Percentiles rank a stretch among this genome's conserved stretches.
phyloP scores from a whole-genome alignment of 441 rosid genomes.

The Syzygium malaccense region DNA sequence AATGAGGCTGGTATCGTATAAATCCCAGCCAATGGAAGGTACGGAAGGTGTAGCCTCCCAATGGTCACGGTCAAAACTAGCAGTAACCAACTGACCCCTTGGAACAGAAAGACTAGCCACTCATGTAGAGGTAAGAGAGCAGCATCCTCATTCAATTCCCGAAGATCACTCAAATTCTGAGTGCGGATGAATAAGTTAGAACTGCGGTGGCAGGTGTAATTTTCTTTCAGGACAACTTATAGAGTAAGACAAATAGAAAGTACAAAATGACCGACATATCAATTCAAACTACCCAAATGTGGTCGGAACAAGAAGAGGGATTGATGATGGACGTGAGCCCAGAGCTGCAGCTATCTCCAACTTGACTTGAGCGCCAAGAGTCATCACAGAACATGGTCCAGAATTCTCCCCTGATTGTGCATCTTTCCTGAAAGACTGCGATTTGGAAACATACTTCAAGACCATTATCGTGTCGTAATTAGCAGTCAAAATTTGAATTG shows the following conservation, averaged over 20 bases:
- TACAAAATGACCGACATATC: constrained; percentile 18
- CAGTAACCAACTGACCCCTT: constrained; percentile 35
- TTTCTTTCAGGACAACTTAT: constrained; percentile 9
- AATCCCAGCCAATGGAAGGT: constrained; percentile 2
- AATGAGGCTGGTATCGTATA: constrained; percentile 14
- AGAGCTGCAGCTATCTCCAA: not conserved
- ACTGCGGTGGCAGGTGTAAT: not conserved
- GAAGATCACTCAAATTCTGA: constrained; percentile 21
- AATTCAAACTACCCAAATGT: constrained; percentile 10
- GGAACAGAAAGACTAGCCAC: constrained; percentile 23
- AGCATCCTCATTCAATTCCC: not conserved
- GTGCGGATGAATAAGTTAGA: not conserved
- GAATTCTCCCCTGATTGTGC: not conserved
- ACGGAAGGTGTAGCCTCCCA: constrained; percentile 2
- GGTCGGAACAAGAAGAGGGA: constrained; percentile 18
- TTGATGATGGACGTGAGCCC: not conserved
- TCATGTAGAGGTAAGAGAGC: constrained; percentile 13
- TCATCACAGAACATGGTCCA: not conserved
- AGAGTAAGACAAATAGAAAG: constrained; percentile 1
- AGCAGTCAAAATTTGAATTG: not conserved
- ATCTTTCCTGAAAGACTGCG: not conserved
- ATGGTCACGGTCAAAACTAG: constrained; percentile 11
- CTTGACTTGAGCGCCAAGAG: not conserved
- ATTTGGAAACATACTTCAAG: not conserved
- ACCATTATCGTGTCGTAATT: not conserved